Base-by-base conservation (phyloP, 768 basidiomycete species). In the Boletus speciosus region DNA sequence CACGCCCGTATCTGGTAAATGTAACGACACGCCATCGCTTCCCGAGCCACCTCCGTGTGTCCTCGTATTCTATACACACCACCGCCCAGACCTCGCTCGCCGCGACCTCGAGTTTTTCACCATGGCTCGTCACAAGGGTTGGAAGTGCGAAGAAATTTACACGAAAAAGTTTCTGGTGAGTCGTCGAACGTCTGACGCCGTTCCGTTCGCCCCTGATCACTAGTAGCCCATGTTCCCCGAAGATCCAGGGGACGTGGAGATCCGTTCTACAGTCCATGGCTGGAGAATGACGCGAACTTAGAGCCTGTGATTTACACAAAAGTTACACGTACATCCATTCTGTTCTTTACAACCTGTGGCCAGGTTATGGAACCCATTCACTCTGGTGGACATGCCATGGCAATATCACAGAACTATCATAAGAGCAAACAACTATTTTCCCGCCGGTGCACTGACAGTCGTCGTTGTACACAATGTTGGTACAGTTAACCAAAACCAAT, bases 11-110 rank as follows among this genome's bases (percentile, higher is more conserved):
- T 44, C 56, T 11, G 70, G 71, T 1, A 61, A 34, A 57, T 14
- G 66, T 3, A 11, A 61, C 34, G 52, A 42, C 5, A 10, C 31
- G 9, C 51, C 42, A 5, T 47, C 58, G 31, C 40, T 51, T 41
- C 41, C 42, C 11, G 8, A 48, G 9, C 63, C 61, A 3, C 57
- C 63, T 23, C 76, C 78, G 5, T 74, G 72, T 47, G 71, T 93
- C 0, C 81, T 95, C 1, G 90, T 93, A 1, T 96, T 97, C 70
- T 94, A 89, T 68, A 86, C 88, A 0, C 93, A 95, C 56, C 93
- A 97, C 60, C 80, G 89, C 0, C 94, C 94, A 0, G 87, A 88
- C 55, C 78, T 93, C 8, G 90, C 90, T 1, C 76, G 88, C 52
- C 81, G 85, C 12, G 94, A 97, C 63, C 81, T 94, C 75, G 78